Percentiles rank a stretch among this genome's conserved stretches.
Evolutionary conservation across 1,284 basidiomycete genomes (phyloP).

Genomic region (Thecaphora thlaspeos): DNA sequence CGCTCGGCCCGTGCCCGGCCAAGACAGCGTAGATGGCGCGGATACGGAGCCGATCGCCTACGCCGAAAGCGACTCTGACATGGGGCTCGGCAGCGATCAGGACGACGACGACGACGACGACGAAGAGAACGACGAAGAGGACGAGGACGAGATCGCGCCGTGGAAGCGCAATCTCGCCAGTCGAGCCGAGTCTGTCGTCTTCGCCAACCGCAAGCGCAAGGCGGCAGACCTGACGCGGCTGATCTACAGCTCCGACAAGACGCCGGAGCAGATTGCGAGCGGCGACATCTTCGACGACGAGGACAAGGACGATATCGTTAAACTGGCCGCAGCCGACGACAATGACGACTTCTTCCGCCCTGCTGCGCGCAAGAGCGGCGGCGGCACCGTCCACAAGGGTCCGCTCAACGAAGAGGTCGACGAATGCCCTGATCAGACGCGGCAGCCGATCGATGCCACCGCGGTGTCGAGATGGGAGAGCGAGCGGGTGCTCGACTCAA

Average conservation of each 20-base stretch:
- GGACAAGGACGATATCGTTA: conserved; percentile 16
- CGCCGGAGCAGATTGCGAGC: conserved; percentile 70
- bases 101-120: conserved; percentile 53
- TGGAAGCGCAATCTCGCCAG: conserved; percentile 77
- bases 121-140: conserved; percentile 27
- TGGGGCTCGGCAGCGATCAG: conserved; percentile 36
- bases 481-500: conserved; percentile 78
- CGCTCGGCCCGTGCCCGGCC: conserved; percentile 1
- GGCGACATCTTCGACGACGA: conserved; percentile 55
- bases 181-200: conserved; percentile 64
- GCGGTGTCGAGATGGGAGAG: conserved; percentile 74
- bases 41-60: conserved; percentile 46
- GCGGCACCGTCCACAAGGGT: conserved; percentile 41
- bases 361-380: conserved; percentile 55
- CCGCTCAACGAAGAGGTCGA: conserved; percentile 12
- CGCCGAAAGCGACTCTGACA: conserved; percentile 57
- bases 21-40: conserved; percentile 20
- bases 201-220: conserved; percentile 34
- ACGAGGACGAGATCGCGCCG: conserved; percentile 60
- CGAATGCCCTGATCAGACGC: conserved; percentile 67
- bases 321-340: conserved; percentile 59
- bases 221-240: conserved; percentile 77
- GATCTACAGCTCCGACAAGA: conserved; percentile 73
- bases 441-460: conserved; percentile 63
- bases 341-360: conserved; percentile 74